Base-by-base conservation (phyloP, 1,284 basidiomycete species). In the Agaricales sp. region DNA sequence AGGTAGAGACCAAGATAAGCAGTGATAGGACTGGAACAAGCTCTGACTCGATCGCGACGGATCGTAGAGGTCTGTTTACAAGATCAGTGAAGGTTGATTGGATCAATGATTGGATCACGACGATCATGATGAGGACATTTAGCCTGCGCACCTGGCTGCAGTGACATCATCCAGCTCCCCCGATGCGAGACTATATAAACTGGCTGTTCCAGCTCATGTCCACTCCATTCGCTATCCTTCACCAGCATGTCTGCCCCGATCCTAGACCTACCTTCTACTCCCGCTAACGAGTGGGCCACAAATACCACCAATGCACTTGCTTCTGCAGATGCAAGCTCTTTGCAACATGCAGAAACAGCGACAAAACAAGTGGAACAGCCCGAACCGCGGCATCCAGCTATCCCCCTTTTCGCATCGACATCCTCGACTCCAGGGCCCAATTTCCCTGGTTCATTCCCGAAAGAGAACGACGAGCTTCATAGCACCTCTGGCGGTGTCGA, bases 211-310 rank as follows among this genome's bases (percentile, higher is more conserved):
- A 11, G n/a, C 30, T 35, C n/a, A n/a, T 35, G 30, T n/a, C n/a
- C 30, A 11, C 30, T n/a, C 30, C 30, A 35, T 35, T n/a, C 30
- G 8, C n/a, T n/a, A 35, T n/a, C 30, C 8, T 35, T n/a, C 11
- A 35, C 30, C 30, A n/a, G 11, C 30, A 35, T 35, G 30, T 35
- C 30, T n/a, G 30, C 30, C 30, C 30, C 30, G n/a, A 8, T 21
- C 18, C 41, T 21, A 11, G 20, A n/a, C 20, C 41, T 25, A 3
- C 46, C 55, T 22, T 59, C 57, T 12, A 53, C 49, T 0, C 57
- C 62, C 1, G 45, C 59, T 22, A 46, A 2, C 23, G 51, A 61
- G 20, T 53, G 58, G 58, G 55, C 58, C 12, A 35, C 11, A 26
- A 43, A 44, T 8, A 53, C 52, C 1, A 35, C 30, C 30, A 8